Evolutionary conservation across 768 basidiomycete species (phyloP).

Genomic region (Sporobolomyces roseus): DNA sequence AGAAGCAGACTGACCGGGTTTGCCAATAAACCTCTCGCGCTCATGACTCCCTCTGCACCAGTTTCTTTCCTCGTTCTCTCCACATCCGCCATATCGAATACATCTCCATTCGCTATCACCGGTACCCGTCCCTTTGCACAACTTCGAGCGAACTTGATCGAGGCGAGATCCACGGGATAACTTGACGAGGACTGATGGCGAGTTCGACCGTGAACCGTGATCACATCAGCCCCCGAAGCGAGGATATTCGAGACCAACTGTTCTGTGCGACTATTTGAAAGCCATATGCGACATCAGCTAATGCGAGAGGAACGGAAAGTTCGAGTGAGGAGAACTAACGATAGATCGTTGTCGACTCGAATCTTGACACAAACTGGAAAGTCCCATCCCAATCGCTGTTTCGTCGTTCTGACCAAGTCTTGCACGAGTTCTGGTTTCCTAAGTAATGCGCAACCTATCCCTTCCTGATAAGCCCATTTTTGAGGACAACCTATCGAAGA

Average conservation of each 20-base stretch:
- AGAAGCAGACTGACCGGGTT: constrained; percentile 48
- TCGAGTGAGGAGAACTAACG: constrained; percentile 43
- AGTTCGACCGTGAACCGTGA: constrained; percentile 55
- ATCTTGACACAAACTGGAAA: constrained; percentile 56
- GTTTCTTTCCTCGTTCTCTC: constrained; percentile 49
- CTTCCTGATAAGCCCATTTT: constrained; percentile 53
- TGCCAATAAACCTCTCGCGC: constrained; percentile 53
- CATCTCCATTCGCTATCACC: constrained; percentile 54
- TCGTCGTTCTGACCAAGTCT: constrained; percentile 52
- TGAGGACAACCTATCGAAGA: constrained; percentile 51
- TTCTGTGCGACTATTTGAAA: constrained; percentile 48
- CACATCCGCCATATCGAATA: constrained; percentile 51
- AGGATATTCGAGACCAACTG: constrained; percentile 52
- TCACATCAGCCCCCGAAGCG: constrained; percentile 50
- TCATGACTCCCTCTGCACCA: constrained; percentile 54
- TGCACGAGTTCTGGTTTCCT: constrained; percentile 53
- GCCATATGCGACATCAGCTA: not conserved
- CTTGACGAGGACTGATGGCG: constrained; percentile 52
- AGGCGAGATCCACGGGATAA: constrained; percentile 50
- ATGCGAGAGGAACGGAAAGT: not conserved
- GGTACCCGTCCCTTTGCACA: constrained; percentile 52
- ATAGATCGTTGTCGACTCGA: constrained; percentile 52
- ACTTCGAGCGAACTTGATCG: constrained; percentile 53
- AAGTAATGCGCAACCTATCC: constrained; percentile 53
- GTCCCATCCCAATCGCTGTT: constrained; percentile 51